Evolutionary conservation across 306 rosid species (phyloP).

Genomic region (Acacia melanoxylon): DNA sequence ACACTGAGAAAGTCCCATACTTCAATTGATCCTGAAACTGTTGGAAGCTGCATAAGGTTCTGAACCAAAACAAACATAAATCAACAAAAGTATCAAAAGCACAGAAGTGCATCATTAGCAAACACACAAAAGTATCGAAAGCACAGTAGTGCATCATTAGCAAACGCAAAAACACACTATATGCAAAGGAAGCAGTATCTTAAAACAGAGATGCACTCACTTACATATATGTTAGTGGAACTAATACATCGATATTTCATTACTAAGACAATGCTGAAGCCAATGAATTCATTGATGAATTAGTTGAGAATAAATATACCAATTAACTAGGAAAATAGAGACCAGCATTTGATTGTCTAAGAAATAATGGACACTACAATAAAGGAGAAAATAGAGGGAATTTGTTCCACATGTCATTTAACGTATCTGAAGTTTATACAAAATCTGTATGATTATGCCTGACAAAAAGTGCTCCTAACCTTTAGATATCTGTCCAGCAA

Average conservation of each 20-base stretch:
- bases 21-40: conserved; percentile 95
- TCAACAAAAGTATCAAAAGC: conserved; percentile 33
- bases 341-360: conserved; percentile 10
- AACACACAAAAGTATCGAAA: conserved; percentile 28
- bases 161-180: conserved; percentile 27
- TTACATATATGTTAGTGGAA: conserved; percentile 24
- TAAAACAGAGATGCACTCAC: conserved; percentile 29
- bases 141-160: conserved; percentile 20
- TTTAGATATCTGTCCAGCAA: conserved; percentile 81
- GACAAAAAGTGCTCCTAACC: conserved; percentile 43
- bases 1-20: conserved; percentile 99
- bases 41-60: conserved; percentile 93
- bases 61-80: conserved; percentile 43
- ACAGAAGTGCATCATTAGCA: conserved; percentile 24
- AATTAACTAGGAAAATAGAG: conserved; percentile 16
- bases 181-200: conserved; percentile 29
- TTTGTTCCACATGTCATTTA: conserved; percentile 5
- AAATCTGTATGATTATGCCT: neutral
- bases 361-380: conserved; percentile 12
- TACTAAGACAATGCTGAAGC: conserved; percentile 17
- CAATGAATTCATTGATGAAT: conserved; percentile 15
- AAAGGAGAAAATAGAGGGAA: conserved; percentile 11
- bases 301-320: conserved; percentile 20
- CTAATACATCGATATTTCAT: conserved; percentile 20
- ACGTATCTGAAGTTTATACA: neutral